These are phyloP conservation scores for Lentinus tigrinus DNA, from an alignment of 768 basidiomycete species.

Conservation along the genomic window DNA sequence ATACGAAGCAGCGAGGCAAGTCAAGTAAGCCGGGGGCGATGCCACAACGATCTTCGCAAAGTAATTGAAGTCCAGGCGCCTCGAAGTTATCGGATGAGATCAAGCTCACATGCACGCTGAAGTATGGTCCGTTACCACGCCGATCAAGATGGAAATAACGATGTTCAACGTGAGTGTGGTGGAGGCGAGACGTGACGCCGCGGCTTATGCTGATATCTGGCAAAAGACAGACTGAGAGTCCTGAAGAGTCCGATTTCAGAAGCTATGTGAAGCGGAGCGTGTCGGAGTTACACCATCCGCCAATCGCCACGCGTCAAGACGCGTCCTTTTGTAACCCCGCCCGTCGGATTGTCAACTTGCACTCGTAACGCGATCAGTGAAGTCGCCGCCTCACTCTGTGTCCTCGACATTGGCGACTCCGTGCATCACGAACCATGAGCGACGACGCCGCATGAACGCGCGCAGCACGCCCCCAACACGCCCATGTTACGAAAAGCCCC, in stretches of 20 bases:
- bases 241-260: too few species aligned
- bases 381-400: too few species aligned
- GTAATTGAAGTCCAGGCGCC: background rate
- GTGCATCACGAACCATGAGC: background rate
- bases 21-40: too few species aligned
- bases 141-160: background rate
- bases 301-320: conserved; percentile 3
- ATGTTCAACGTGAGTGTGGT: too few species aligned
- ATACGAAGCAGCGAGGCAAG: too few species aligned
- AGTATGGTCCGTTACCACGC: background rate
- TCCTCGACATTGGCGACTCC: background rate
- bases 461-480: too few species aligned
- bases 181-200: too few species aligned
- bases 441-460: background rate
- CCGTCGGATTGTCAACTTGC: too few species aligned
- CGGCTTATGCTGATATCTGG: too few species aligned
- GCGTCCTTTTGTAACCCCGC: background rate
- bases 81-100: conserved; percentile 8
- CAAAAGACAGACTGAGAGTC: too few species aligned
- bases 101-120: background rate
- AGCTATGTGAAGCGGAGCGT: background rate
- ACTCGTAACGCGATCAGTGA: too few species aligned
- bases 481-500: background rate
- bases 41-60: background rate
- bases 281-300: background rate